Base-by-base conservation (phyloP, 441 rosid genomes). In the Populus hybrid region DNA sequence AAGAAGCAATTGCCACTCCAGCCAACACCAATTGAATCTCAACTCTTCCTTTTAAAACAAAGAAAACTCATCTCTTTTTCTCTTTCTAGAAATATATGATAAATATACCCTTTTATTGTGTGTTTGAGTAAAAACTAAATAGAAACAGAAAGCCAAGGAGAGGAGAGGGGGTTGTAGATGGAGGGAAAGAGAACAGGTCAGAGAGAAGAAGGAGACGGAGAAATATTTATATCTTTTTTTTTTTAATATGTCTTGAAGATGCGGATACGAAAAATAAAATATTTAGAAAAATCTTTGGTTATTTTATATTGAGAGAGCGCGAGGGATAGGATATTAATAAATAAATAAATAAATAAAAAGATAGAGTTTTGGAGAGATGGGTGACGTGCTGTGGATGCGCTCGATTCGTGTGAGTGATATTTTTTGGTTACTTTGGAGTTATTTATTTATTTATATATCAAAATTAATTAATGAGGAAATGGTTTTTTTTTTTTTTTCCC, bases 1-100 rank as follows among this genome's bases (percentile, higher is more conserved):
- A 87, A 81, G 72, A 81, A 32, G 5, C 38, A 14, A 63, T n/a
- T 20, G 26, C 53, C 42, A 30, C 50, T 18, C 71, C 79, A 86
- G 74, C 73, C 83, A 75, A 30, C 53, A 81, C 57, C 83, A 90
- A 73, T 78, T 76, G 86, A 87, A 84, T 83, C 88, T 87, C 83
- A 86, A 78, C 87, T 61, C 70, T 78, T 66, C 57, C 20, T 46
- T 46, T 46, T 46, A 1, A 46, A 14, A 14, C 57, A 46, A 72
- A 14, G 0, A 69, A 65, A 68, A 81, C 67, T 69, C 70, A 74
- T 34, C 73, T 73, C 38, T 59, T 14, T 46, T 61, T 10, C 6
- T 38, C 10, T 18, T n/a, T 46, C 57, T 14, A 46, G 57, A 46
- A 46, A 46, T 14, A 10, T 4, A 46, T 46, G 57, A 46, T 46